A percentile compares a stretch with the other conserved stretches of the same genome.
phyloP scores from a whole-genome alignment of 2,329 filamentous ascomycete genomes.

The Phyllosticta citribraziliensis region DNA sequence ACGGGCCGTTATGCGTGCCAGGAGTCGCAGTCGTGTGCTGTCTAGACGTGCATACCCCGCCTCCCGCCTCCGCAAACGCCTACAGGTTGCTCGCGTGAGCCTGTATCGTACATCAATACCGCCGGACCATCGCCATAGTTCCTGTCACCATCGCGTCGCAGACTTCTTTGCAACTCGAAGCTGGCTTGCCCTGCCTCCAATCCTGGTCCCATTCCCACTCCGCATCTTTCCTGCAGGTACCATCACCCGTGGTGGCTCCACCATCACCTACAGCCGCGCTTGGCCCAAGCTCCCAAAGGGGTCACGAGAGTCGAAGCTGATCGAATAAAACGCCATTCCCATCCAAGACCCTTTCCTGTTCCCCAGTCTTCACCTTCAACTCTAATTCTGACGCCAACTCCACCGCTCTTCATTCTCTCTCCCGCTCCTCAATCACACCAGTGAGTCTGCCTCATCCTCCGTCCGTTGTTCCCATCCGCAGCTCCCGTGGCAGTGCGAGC shows the following conservation, averaged over 20 bases:
- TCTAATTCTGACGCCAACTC: not conserved
- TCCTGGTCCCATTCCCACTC: not conserved
- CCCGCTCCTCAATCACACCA: not conserved
- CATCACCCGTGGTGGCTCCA: slow-evolving; percentile 7
- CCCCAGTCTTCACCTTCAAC: not conserved
- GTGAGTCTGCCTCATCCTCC: not conserved
- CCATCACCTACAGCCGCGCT: slow-evolving; percentile 4
- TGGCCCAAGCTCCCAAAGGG: slow-evolving; percentile 7
- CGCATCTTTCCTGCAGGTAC: slow-evolving; percentile 8
- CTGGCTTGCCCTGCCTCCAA: not conserved
- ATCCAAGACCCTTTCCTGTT: slow-evolving; percentile 2
- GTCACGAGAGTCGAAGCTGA: slow-evolving; percentile 12
- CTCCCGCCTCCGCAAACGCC: not conserved
- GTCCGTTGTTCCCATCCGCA: not conserved
- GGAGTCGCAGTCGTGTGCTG: not conserved
- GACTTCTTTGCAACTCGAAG: not conserved
- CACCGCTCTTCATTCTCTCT: not conserved
- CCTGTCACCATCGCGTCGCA: not conserved
- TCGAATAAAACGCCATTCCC: slow-evolving; percentile 11
- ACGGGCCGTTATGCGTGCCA: not conserved
- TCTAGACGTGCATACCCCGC: not conserved
- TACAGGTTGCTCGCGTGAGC: slow-evolving; percentile 5
- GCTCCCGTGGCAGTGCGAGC: slow-evolving; percentile 5
- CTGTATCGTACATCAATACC: not conserved
- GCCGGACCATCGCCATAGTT: not conserved